Base-by-base conservation (phyloP, 129 eudicot species). In the Flaveria bidentis region DNA sequence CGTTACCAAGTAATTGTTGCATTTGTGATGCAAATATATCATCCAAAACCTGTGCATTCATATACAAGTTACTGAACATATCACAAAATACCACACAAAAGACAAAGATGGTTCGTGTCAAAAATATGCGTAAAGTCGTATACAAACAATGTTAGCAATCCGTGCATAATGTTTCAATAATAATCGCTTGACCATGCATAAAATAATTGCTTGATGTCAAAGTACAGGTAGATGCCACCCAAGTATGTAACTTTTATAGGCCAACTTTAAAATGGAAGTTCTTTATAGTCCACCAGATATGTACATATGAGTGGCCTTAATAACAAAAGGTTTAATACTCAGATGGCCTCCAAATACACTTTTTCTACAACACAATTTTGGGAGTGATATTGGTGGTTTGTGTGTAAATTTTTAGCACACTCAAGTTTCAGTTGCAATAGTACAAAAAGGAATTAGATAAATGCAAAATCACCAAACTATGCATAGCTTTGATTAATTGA, bases 11-110 rank as follows among this genome's bases (percentile, higher is more conserved):
- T 26, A 87, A 84, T 83, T 87, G 88, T 77, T 90, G 96, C 87
- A 90, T 77, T 77, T 90, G 90, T 57, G 96, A 90, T 13, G 89
- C 96, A 73, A 90, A 90, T 5, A 92, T 87, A 75, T 86, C 92
- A 71, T 90, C 96, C 81, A 90, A 80, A 69, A 87, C 82, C 97
- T 91, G 83, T 81, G 74, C 7, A 33, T 69, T 76, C 5, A 64
- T 15, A 17, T 26, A 30, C 36, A 44, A 41, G 56, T 67, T 36
- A 52, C 9, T 14, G 14, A 55, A 68, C 18, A 9, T 46, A 16
- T 12, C 47, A 76, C 17, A 49, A 13, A 49, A 1, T 36, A 12
- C 49, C 22, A 60, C 7, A 0, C 4, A 41, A 4, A 16, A 57
- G 57, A 10, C 13, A 53, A 56, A 4, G 26, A 25, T 2, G 25